These are phyloP conservation scores for Teratosphaeria destructans DNA, from an alignment of 2,329 filamentous ascomycete genomes.

Conservation along the genomic window DNA sequence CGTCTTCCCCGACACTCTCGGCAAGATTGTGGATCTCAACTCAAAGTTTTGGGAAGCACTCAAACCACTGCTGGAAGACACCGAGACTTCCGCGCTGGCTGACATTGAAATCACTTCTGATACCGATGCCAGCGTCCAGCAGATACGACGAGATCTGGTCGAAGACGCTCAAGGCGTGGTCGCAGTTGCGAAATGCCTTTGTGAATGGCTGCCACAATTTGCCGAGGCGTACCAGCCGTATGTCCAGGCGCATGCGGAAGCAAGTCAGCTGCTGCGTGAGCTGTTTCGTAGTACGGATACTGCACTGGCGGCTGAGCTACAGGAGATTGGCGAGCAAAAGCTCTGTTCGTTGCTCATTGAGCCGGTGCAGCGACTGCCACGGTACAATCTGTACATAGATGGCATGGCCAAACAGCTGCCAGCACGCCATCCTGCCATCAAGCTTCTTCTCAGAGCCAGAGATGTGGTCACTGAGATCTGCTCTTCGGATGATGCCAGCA, in stretches of 20 bases:
- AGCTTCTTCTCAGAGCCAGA: slow-evolving; percentile 72
- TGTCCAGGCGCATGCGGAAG: slow-evolving; percentile 79
- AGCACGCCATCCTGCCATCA: slow-evolving; percentile 73
- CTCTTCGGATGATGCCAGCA: slow-evolving; percentile 66
- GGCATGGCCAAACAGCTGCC: slow-evolving; percentile 83
- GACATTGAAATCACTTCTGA: slow-evolving; percentile 56
- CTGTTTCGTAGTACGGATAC: slow-evolving; percentile 70
- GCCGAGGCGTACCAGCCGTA: slow-evolving; percentile 87
- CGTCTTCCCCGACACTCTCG: slow-evolving; percentile 72
- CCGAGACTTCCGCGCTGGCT: slow-evolving; percentile 65
- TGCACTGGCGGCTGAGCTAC: slow-evolving; percentile 69
- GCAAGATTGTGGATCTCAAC: slow-evolving; percentile 73
- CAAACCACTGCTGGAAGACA: slow-evolving; percentile 66
- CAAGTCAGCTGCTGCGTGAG: slow-evolving; percentile 67
- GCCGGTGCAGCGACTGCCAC: slow-evolving; percentile 84
- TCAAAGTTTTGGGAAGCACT: slow-evolving; percentile 68
- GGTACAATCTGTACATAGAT: slow-evolving; percentile 93
- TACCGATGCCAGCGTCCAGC: slow-evolving; percentile 25
- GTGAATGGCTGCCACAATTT: slow-evolving; percentile 91
- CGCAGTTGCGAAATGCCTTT: slow-evolving; percentile 66
- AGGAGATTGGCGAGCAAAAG: slow-evolving; percentile 78
- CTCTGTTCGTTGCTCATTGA: slow-evolving; percentile 90
- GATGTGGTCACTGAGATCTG: slow-evolving; percentile 96
- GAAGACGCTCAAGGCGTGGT: slow-evolving; percentile 48
- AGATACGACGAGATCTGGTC: slow-evolving; percentile 54